phyloP scores from a whole-genome alignment of 2,329 filamentous ascomycete species.

The Pyricularia grisea region DNA sequence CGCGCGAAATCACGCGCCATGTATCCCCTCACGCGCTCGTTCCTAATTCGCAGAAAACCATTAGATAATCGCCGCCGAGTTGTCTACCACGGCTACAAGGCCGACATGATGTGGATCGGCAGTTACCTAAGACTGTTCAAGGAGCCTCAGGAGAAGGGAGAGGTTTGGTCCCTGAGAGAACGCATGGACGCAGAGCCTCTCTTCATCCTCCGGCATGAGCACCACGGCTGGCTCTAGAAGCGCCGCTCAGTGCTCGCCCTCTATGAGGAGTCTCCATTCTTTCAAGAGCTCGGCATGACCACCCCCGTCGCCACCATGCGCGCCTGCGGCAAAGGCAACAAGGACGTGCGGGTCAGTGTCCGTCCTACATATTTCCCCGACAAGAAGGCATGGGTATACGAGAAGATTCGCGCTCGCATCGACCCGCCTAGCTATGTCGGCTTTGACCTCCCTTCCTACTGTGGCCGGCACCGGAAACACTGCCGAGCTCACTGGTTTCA shows the following conservation, averaged over 20 bases:
- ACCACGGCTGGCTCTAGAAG: not conserved
- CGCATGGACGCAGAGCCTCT: not conserved
- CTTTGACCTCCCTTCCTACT: not conserved
- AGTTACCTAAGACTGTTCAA: slow-evolving; percentile 3
- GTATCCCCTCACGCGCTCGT: not conserved
- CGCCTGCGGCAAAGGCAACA: not conserved
- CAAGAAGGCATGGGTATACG: not conserved
- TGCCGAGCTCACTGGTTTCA: slow-evolving; percentile 4
- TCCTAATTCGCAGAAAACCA: slow-evolving; percentile 1
- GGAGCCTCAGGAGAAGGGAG: not conserved
- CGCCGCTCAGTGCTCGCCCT: not conserved
- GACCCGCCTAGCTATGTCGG: not conserved
- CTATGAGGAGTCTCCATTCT: slow-evolving; percentile 1
- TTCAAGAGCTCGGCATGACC: not conserved
- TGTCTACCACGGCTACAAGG: slow-evolving; percentile 1
- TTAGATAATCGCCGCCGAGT: not conserved
- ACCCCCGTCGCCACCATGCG: not conserved
- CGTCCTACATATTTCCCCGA: slow-evolving; percentile 1
- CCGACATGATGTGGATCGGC: not conserved
- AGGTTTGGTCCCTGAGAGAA: not conserved
- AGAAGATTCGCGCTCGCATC: not conserved
- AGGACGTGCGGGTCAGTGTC: not conserved
- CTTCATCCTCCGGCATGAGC: not conserved
- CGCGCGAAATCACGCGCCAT: not conserved
- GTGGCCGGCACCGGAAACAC: not conserved